Conservation (phyloP, 495 filamentous ascomycete species). For the Xylaria venustula region DNA sequence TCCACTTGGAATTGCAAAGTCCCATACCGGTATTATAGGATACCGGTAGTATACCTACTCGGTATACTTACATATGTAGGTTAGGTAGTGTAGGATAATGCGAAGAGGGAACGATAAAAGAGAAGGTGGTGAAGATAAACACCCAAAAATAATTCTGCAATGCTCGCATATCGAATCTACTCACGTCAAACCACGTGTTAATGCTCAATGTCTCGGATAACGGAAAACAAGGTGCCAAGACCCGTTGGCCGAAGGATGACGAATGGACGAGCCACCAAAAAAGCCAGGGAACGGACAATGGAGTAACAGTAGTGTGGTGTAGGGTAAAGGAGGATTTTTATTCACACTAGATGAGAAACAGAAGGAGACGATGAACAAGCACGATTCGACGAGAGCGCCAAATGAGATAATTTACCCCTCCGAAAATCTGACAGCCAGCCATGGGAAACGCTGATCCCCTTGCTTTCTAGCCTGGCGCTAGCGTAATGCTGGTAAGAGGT, state of each 20-base stretch:
- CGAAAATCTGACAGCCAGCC: neutral
- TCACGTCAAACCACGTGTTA: constrained; percentile 5
- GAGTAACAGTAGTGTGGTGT: no score
- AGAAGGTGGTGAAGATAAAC: no score
- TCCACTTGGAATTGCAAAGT: neutral
- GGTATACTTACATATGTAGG: no score
- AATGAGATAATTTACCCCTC: constrained; percentile 8
- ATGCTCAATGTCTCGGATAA: neutral
- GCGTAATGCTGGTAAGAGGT: no score
- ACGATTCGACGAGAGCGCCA: neutral
- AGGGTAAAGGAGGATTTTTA: no score
- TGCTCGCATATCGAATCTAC: constrained; percentile 1
- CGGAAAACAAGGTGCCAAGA: no score
- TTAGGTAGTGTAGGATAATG: neutral
- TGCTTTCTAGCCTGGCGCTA: no score
- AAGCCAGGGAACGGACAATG: no score
- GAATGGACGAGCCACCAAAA: no score
- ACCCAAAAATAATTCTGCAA: neutral
- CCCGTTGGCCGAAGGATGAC: no score
- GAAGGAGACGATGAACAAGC: neutral
- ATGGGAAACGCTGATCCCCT: neutral
- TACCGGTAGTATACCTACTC: no score
- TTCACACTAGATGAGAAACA: neutral
- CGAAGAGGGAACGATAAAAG: neutral
- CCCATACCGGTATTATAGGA: neutral